These are phyloP conservation scores for Aspergillus quadrilineatus DNA, from an alignment of 2,329 filamentous ascomycete genomes.

Conservation along the genomic window DNA sequence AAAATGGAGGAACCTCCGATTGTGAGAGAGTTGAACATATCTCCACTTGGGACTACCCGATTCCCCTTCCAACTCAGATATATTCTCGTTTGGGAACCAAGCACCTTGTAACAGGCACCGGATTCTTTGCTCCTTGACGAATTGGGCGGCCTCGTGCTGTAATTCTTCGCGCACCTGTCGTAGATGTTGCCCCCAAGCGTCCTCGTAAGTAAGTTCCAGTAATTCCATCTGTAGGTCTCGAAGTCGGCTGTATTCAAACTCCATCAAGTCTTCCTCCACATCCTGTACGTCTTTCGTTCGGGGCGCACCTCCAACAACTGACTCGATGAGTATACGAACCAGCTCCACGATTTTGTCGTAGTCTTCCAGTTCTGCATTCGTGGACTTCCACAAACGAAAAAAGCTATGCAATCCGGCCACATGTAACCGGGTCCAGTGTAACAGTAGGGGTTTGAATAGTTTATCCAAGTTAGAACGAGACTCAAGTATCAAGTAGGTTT, in stretches of 20 bases:
- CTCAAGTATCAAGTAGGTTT: slow-evolving; percentile 72
- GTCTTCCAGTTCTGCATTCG: slow-evolving; percentile 78
- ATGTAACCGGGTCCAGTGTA: slow-evolving; percentile 92
- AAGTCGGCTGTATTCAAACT: slow-evolving; percentile 75
- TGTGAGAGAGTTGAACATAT: slow-evolving; percentile 86
- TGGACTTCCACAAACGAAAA: slow-evolving; percentile 88
- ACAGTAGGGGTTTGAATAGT: slow-evolving; percentile 78
- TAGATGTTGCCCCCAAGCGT: slow-evolving; percentile 89
- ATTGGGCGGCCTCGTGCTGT: slow-evolving; percentile 86
- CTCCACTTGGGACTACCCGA: slow-evolving; percentile 61
- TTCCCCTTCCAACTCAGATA: slow-evolving; percentile 50
- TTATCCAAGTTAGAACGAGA: slow-evolving; percentile 76
- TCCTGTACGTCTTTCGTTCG: slow-evolving; percentile 82
- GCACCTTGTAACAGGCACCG: slow-evolving; percentile 82
- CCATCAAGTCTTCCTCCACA: slow-evolving; percentile 82
- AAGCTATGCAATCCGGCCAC: slow-evolving; percentile 82
- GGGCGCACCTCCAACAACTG: slow-evolving; percentile 77
- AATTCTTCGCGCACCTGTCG: slow-evolving; percentile 88
- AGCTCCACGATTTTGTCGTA: slow-evolving; percentile 93
- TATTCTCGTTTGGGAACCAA: slow-evolving; percentile 69
- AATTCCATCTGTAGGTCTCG: slow-evolving; percentile 91
- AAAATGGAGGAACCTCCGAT: slow-evolving; percentile 85
- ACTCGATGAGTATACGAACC: slow-evolving; percentile 83
- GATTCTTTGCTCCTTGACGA: slow-evolving; percentile 95
- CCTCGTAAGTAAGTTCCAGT: slow-evolving; percentile 85